phyloP scores from a whole-genome alignment of 129 eudicot species.

The Calendula officinalis region DNA sequence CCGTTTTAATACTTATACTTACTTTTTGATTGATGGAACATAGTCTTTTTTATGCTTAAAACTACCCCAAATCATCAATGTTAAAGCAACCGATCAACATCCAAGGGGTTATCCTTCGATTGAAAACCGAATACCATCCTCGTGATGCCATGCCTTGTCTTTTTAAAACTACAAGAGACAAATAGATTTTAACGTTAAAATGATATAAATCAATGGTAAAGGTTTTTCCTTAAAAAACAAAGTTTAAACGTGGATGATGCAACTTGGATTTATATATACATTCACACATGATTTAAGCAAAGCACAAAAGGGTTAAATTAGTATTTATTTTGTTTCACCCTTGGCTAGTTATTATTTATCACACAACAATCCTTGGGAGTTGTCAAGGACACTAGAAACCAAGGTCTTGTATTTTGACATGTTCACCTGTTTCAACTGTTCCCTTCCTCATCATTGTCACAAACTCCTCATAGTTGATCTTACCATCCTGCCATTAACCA shows the following conservation, averaged over 20 bases:
- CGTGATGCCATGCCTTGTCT: neutral
- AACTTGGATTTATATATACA: conserved; percentile 2
- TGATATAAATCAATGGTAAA: neutral
- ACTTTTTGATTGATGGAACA: too few relatives aligned
- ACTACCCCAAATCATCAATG: neutral
- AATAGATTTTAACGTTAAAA: neutral
- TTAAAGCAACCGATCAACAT: conserved; percentile 17
- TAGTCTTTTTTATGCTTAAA: neutral
- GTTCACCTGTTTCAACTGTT: conserved; percentile 44
- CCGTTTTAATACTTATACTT: too few relatives aligned
- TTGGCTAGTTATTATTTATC: conserved; percentile 28
- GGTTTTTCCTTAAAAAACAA: neutral
- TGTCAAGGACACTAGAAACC: conserved; percentile 25
- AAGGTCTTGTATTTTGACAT: conserved; percentile 24
- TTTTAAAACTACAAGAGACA: conserved; percentile 18
- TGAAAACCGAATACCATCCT: conserved; percentile 19
- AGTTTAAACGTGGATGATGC: neutral
- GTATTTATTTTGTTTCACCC: neutral
- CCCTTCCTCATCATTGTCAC: conserved; percentile 86
- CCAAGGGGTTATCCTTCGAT: conserved; percentile 18
- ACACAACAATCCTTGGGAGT: conserved; percentile 26
- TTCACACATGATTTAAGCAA: conserved; percentile 18
- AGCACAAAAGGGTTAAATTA: conserved; percentile 8
- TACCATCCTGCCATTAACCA: conserved; percentile 59
- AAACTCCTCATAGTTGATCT: conserved; percentile 80